Percentiles rank a stretch among this genome's conserved stretches.
Evolutionary conservation across 2,329 filamentous ascomycete species (phyloP).

Genomic region (Xylariaceae sp.): DNA sequence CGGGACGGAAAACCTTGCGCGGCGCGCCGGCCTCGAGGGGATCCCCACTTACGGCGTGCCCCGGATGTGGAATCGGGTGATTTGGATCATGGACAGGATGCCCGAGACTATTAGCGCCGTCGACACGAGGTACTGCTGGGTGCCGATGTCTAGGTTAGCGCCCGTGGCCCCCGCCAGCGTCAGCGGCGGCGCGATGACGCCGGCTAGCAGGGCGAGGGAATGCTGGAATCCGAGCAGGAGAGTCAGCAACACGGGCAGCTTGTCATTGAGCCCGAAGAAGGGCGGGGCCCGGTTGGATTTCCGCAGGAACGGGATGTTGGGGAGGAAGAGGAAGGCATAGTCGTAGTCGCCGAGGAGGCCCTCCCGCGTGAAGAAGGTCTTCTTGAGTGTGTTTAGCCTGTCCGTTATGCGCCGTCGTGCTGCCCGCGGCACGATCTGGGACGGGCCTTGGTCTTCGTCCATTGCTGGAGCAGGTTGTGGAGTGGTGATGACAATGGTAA

Average conservation of each 20-base stretch:
- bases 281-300: constrained; percentile 57
- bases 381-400: constrained; percentile 33
- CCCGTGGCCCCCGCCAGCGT: constrained; percentile 60
- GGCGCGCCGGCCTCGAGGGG: neutral
- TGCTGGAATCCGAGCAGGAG: constrained; percentile 76
- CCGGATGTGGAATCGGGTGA: constrained; percentile 69
- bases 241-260: constrained; percentile 70
- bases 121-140: constrained; percentile 74
- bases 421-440: constrained; percentile 43
- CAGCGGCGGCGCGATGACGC: constrained; percentile 73
- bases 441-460: constrained; percentile 55
- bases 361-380: constrained; percentile 54
- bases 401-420: constrained; percentile 35
- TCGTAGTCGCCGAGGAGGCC: constrained; percentile 84
- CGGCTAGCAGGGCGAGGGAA: constrained; percentile 70
- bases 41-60: constrained; percentile 52
- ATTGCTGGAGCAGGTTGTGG: constrained; percentile 33
- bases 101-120: constrained; percentile 76
- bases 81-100: constrained; percentile 69
- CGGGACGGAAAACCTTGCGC: neutral
- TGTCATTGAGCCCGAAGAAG: constrained; percentile 80
- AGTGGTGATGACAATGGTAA: too few relatives aligned
- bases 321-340: constrained; percentile 82
- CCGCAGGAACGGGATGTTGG: constrained; percentile 77
- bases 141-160: constrained; percentile 56